Conservation (phyloP, 805 yeast species). For the Kodamaea fukazawae region DNA sequence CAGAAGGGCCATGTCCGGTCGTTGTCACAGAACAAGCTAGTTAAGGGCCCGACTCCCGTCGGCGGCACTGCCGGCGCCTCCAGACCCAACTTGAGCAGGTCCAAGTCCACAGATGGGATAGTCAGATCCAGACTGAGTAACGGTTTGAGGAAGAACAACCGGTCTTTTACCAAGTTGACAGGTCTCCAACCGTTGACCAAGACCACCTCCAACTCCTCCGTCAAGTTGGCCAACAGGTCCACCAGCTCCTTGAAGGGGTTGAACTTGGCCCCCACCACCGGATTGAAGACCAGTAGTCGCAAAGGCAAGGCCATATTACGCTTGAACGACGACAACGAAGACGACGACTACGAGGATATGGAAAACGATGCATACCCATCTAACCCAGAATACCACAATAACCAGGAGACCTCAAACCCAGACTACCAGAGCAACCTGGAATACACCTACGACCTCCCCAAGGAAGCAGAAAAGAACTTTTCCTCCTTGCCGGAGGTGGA, state of each 20-base stretch:
- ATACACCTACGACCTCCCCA: not conserved
- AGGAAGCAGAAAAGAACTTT: slow-evolving; percentile 3
- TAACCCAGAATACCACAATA: no score
- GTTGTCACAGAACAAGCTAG: slow-evolving; percentile 31
- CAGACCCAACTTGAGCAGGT: slow-evolving; percentile 35
- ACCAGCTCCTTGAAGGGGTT: slow-evolving; percentile 33
- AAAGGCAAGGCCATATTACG: slow-evolving; percentile 40
- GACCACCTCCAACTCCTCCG: slow-evolving; percentile 29
- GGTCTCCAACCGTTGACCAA: slow-evolving; percentile 38
- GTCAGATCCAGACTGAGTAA: slow-evolving; percentile 21
- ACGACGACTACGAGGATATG: slow-evolving; percentile 38
- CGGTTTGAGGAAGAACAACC: slow-evolving; percentile 30
- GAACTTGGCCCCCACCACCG: slow-evolving; percentile 16
- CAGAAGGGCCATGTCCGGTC: slow-evolving; percentile 25
- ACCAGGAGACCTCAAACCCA: not conserved
- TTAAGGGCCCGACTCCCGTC: no score
- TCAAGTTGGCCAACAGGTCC: slow-evolving; percentile 29
- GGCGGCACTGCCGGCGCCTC: no score
- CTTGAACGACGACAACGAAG: slow-evolving; percentile 36
- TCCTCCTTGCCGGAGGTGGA: slow-evolving; percentile 6
- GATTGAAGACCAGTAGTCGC: slow-evolving; percentile 35
- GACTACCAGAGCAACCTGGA: not conserved
- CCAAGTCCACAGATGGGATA: slow-evolving; percentile 42
- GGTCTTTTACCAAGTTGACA: slow-evolving; percentile 36
- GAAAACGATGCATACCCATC: slow-evolving; percentile 11